Evolutionary conservation across 805 yeast species (phyloP).

Genomic region (Ogataea pignaliae): DNA sequence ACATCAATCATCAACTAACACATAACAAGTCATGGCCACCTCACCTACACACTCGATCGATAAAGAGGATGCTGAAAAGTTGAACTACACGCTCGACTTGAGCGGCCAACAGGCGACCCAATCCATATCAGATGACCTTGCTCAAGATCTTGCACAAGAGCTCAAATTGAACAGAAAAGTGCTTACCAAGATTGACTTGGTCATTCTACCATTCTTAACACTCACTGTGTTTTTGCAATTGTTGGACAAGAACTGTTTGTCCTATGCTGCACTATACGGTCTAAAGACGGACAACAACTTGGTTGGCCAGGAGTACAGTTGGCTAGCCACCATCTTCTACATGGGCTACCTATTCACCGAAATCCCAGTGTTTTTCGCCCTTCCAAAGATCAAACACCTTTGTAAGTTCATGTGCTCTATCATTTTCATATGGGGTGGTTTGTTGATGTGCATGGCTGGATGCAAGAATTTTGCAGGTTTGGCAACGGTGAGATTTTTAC

Average conservation of each 20-base stretch:
- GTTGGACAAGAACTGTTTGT: constrained; percentile 39
- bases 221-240: constrained; percentile 26
- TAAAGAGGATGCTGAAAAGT: neutral
- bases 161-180: constrained; percentile 17
- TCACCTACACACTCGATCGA: neutral
- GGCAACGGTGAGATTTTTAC: constrained; percentile 41
- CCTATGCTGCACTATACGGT: constrained; percentile 45
- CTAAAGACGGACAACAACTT: constrained; percentile 35
- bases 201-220: constrained; percentile 25
- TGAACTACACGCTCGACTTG: neutral
- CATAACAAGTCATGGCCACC: too few relatives aligned
- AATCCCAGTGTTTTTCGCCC: constrained; percentile 39
- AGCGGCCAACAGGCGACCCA: too few relatives aligned
- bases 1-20: too few relatives aligned
- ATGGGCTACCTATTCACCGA: constrained; percentile 61
- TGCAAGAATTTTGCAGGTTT: constrained; percentile 45
- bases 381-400: constrained; percentile 29
- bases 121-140: constrained; percentile 6
- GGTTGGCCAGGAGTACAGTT: constrained; percentile 42
- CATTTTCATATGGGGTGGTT: constrained; percentile 42
- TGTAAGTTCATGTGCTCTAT: constrained; percentile 31
- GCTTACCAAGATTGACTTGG: constrained; percentile 19
- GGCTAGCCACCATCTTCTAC: constrained; percentile 60
- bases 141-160: constrained; percentile 11
- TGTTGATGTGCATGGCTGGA: constrained; percentile 43